Evolutionary conservation across 78 protist species (phyloP), one percentile per base, ranked within the genome.

Genomic region (Dictyostelium capitatum): DNA sequence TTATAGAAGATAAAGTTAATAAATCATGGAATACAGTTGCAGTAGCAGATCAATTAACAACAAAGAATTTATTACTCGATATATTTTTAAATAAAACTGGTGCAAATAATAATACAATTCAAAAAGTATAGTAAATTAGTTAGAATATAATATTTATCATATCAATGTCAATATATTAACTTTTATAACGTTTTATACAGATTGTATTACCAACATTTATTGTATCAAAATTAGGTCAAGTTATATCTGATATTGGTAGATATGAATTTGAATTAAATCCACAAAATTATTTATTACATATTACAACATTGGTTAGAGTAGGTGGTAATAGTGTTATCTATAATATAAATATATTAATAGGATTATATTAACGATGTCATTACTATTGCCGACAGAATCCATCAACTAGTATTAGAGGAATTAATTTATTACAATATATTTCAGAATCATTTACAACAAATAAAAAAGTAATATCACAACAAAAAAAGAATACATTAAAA

Each of bases 181-280:
- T n/a, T n/a, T n/a, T n/a, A n/a, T n/a, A n/a, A n/a, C n/a, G n/a
- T n/a, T n/a, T n/a, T n/a, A n/a, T n/a, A n/a, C n/a, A 85, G 74
- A 17, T 1, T 25, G 70, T 62, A 62, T 47, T 75, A 47, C 78
- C 83, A 41, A 19, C 51, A 23, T 85, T 51, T 75, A 75, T 74
- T 59, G 30, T 59, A 1, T 32, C 82, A 14, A 85, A 85, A 48
- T 17, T 85, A 17, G 92, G 83, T 48, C 92, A 85, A 59, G 78
- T 85, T 12, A 43, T 85, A 41, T 82, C 92, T 41, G 92, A 85
- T 62, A 85, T 85, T 43, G 92, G 83, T 15, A 53, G 92, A 85
- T 25, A 48, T 74, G 92, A 85, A 15, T 74, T 85, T 75, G 25
- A 43, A 48, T 19, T 6, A 32, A 82, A 70, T 37, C 83, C 65